Evolutionary conservation across 225 moss, liverwort and hornwort genomes (phyloP), one percentile per base, ranked within the genome.

Genomic region (Lunularia cruciata): DNA sequence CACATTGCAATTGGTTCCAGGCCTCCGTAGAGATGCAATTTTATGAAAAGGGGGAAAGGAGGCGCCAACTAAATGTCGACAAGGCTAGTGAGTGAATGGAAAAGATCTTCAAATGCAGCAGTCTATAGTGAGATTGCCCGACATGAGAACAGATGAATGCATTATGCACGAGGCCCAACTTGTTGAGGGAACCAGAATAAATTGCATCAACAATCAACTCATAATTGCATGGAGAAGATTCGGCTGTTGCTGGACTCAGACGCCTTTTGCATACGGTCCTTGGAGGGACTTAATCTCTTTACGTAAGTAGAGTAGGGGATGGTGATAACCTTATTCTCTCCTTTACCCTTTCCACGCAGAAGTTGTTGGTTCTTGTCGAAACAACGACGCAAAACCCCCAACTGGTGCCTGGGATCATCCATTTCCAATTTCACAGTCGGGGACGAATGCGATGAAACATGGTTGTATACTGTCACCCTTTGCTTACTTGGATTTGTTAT

Each of bases 281-380:
- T 79, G 0, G 71, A 49, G 31, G 82, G 85, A 63, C 87, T 83
- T 18, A 78, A 14, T 53, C 63, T 81, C 65, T 89, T 95, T 47
- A 85, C 77, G 47, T 86, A 85, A 16, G 81, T 85, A 57, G 88
- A 85, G 57, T 83, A 86, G 3, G 91, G 86, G 56, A 91, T 83
- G 83, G 86, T 79, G 10, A 86, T 85, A 56, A 79, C 71, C 67
- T 91, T 89, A 27, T 91, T 88, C 55, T 88, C 88, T 65, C 76
- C 82, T 75, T 78, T 81, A 45, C 82, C 85, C 68, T 81, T 91
- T 18, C 85, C 82, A 32, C 54, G 54, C 25, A 81, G 36, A 51
- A 83, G 45, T 53, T 77, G 76, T 9, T 69, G 78, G 49, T 42
- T 77, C 25, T 30, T 82, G 35, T 82, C 77, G 32, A 82, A 75